Evolutionary conservation across 2,329 filamentous ascomycete genomes (phyloP).

Genomic region (Aureobasidium namibiae): DNA sequence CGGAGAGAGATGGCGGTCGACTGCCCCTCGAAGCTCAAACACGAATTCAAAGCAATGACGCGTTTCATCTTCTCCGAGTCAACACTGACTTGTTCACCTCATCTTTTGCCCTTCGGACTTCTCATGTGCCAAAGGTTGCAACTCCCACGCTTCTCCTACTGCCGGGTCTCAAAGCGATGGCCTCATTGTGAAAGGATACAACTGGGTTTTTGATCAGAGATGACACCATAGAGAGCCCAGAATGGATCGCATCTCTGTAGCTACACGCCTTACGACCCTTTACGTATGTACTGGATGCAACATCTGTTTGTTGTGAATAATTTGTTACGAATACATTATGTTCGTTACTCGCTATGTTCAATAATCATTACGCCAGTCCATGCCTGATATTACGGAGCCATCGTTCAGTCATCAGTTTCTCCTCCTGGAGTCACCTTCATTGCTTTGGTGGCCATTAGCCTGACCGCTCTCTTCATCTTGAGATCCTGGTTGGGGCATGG

Average conservation of each 20-base stretch:
- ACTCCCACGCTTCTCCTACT: no score
- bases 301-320: no score
- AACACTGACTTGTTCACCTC: not conserved
- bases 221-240: no score
- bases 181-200: no score
- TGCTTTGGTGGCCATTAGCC: slow-evolving; percentile 1
- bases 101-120: not conserved
- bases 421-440: not conserved
- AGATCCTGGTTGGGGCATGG: not conserved
- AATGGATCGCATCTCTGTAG: no score
- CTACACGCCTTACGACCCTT: no score
- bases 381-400: not conserved
- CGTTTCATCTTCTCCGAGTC: not conserved
- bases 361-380: not conserved
- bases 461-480: slow-evolving; percentile 6
- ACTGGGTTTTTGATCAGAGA: no score
- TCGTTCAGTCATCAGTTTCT: no score
- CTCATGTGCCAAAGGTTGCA: no score
- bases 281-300: no score
- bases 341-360: not conserved
- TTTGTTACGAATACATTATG: not conserved
- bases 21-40: slow-evolving; percentile 9
- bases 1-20: not conserved
- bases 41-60: slow-evolving; percentile 8
- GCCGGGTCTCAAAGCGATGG: no score